Conservation (phyloP, 2,329 filamentous ascomycete genomes). For the Niveomyces coronatus region DNA sequence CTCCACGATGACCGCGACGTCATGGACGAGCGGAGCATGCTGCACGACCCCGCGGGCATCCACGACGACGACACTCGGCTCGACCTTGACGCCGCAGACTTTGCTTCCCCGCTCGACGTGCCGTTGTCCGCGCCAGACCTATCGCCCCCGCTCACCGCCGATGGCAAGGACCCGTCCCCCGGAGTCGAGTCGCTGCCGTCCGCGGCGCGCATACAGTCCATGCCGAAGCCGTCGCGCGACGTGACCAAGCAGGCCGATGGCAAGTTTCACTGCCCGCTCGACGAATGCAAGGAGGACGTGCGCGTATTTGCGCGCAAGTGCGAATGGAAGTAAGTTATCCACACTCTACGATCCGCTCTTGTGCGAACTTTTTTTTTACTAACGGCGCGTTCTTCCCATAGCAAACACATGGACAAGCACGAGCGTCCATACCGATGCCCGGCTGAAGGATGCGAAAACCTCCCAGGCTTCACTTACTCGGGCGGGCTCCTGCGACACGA, state of each 20-base stretch:
- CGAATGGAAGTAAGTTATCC: conserved; percentile 77
- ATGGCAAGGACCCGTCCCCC: conserved; percentile 26
- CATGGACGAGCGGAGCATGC: conserved; percentile 20
- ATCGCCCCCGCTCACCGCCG: conserved; percentile 22
- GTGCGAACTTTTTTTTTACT: not conserved
- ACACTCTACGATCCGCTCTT: not conserved
- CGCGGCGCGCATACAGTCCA: conserved; percentile 39
- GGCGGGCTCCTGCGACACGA: conserved; percentile 84
- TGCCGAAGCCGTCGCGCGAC: conserved; percentile 49
- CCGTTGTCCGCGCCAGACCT: conserved; percentile 21
- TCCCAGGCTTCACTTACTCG: conserved; percentile 90
- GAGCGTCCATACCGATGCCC: conserved; percentile 84
- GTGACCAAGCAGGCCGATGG: conserved; percentile 55
- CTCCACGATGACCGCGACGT: conserved; percentile 28
- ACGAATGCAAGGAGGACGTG: conserved; percentile 55
- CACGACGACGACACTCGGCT: conserved; percentile 30
- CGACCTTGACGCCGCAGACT: conserved; percentile 24
- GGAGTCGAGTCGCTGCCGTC: conserved; percentile 22
- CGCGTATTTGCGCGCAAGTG: conserved; percentile 71
- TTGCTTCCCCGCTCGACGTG: conserved; percentile 26
- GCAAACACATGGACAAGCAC: conserved; percentile 98
- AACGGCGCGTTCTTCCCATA: conserved; percentile 26
- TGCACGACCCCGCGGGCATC: conserved; percentile 26
- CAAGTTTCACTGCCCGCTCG: conserved; percentile 65
- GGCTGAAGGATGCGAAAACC: conserved; percentile 75